Base-by-base conservation (phyloP, 768 basidiomycete genomes). In the Amanita brunnescens region DNA sequence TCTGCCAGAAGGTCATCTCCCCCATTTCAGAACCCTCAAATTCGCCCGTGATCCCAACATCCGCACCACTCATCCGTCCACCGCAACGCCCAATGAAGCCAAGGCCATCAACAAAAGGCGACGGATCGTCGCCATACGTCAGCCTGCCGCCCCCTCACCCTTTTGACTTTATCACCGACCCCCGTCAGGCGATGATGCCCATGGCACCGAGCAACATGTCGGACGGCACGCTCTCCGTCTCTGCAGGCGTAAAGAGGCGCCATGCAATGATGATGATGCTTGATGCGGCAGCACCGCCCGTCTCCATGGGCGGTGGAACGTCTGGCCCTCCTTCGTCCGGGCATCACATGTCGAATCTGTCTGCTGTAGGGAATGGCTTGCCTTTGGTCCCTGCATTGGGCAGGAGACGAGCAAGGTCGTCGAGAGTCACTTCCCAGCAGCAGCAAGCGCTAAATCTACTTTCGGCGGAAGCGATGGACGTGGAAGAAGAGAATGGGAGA, bases 241-340 rank as follows among this genome's bases (percentile, higher is more conserved):
- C 76, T 3, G 72, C 78, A 0, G 85, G 84, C 29, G 72, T 78
- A 1, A 90, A 90, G 65, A 80, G 88, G 6, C 77, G 87, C 30
- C 85, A 90, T 57, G 83, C 85, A 0, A 75, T 85, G 59, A 86
- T 88, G 81, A 81, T 86, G 76, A 78, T 83, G 74, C 73, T 85
- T 2, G 85, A 87, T 57, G 69, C 82, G 0, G 59, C 71, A 13
- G 58, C 75, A 2, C 56, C 75, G 10, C 56, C 73, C 0, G 68
- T 69, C 23, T 59, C 71, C 20, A 65, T 72, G 13, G 61, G 67
- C 10, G 60, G 69, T 67, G 67, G 32, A 41, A 14, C 47, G 20
- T 10, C 10, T 6, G 24, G 20, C 16, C 49, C 9, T 45, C 49
- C 7, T 7, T 10, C 50, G 14, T 16, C 49, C 1, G 10, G 8